Evolutionary conservation across 768 basidiomycete genomes (phyloP).

Genomic region (Calocera viscosa): DNA sequence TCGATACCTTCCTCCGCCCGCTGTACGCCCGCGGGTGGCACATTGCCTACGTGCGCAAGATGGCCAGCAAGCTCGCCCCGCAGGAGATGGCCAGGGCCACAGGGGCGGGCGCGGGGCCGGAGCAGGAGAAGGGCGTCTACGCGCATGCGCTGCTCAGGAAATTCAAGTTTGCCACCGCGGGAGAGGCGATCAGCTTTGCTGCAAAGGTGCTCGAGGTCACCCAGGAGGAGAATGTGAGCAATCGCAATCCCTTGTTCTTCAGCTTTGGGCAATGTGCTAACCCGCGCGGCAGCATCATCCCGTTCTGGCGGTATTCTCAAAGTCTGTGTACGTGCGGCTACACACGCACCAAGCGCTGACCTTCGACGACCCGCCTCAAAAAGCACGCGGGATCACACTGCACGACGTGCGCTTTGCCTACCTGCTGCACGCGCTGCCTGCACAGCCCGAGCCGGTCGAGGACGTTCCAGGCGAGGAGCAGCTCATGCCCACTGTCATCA

Average conservation of each 20-base stretch:
- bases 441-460: not conserved
- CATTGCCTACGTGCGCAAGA: not conserved
- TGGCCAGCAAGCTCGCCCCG: not conserved
- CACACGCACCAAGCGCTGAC: not conserved
- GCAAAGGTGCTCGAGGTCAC: not conserved
- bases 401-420: slow-evolving; percentile 1
- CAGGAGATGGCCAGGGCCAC: not conserved
- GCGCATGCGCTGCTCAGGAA: slow-evolving; percentile 2
- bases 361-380: not conserved
- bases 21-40: not conserved
- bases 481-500: not conserved
- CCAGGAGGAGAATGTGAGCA: not conserved
- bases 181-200: not conserved
- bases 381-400: not conserved
- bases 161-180: not conserved
- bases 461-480: not conserved
- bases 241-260: not conserved
- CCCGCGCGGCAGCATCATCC: slow-evolving; percentile 8
- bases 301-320: not conserved
- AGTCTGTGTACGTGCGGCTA: not conserved
- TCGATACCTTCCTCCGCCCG: not conserved
- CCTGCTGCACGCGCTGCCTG: not conserved
- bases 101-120: not conserved
- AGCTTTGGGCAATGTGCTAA: slow-evolving; percentile 4
- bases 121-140: not conserved